These are phyloP conservation scores for Boletus reticulatus DNA, from an alignment of 768 basidiomycete genomes.

Conservation along the genomic window DNA sequence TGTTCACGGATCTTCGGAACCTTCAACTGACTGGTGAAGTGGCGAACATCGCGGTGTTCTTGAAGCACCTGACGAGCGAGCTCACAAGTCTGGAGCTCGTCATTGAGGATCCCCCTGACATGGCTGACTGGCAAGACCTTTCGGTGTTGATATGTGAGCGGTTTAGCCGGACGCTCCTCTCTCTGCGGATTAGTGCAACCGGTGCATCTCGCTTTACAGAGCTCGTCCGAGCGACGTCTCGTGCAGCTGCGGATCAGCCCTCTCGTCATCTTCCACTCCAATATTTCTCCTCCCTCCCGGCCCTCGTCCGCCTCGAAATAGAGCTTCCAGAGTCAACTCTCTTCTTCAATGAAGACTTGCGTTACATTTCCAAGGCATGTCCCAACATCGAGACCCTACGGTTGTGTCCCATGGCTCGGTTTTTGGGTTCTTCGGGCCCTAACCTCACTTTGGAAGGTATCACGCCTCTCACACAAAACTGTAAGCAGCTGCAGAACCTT, in stretches of 20 bases:
- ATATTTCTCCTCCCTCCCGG: slow-evolving; percentile 50
- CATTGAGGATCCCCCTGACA: slow-evolving; percentile 77
- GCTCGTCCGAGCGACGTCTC: slow-evolving; percentile 71
- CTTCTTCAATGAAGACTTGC: slow-evolving; percentile 60
- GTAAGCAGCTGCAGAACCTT: slow-evolving; percentile 62
- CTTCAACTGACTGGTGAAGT: slow-evolving; percentile 71
- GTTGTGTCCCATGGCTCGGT: slow-evolving; percentile 67
- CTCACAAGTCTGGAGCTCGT: slow-evolving; percentile 68
- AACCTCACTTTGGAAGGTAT: slow-evolving; percentile 67
- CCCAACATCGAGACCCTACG: slow-evolving; percentile 69
- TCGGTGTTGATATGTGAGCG: slow-evolving; percentile 60
- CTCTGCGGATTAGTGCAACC: slow-evolving; percentile 60
- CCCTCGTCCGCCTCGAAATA: slow-evolving; percentile 62
- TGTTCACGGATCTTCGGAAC: slow-evolving; percentile 56
- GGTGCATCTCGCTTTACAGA: slow-evolving; percentile 79
- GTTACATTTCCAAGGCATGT: slow-evolving; percentile 55
- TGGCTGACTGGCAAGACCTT: slow-evolving; percentile 73
- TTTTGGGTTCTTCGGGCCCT: slow-evolving; percentile 49
- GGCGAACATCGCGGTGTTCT: slow-evolving; percentile 66
- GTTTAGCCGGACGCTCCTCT: slow-evolving; percentile 58
- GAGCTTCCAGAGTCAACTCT: slow-evolving; percentile 77
- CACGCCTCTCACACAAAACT: slow-evolving; percentile 53
- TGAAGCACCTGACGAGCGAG: slow-evolving; percentile 65
- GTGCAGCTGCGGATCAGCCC: slow-evolving; percentile 53
- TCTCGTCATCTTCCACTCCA: slow-evolving; percentile 61